These are phyloP conservation scores for Aspergillus alliaceus DNA, from an alignment of 2,329 filamentous ascomycete genomes.

Conservation along the genomic window DNA sequence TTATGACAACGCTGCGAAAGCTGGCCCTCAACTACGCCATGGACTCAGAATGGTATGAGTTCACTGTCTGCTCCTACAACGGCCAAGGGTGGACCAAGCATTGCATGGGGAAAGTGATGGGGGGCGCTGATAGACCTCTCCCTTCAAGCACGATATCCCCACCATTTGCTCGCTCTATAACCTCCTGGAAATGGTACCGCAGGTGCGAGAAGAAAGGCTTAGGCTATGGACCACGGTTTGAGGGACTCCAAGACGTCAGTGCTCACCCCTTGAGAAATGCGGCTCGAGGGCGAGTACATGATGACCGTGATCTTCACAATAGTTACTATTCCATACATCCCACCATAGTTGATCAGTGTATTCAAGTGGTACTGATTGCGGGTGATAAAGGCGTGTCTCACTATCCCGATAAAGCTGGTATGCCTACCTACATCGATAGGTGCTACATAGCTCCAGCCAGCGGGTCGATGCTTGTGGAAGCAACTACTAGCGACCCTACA, in stretches of 20 bases:
- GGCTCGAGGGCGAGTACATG: conserved; percentile 1
- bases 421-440: conserved; percentile 1
- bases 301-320: neutral
- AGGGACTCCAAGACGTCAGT: conserved; percentile 5
- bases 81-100: conserved; percentile 9
- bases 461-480: neutral
- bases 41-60: conserved; percentile 12
- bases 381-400: conserved; percentile 3
- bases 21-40: neutral
- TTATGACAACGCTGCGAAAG: conserved; percentile 3
- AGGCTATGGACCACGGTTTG: conserved; percentile 6
- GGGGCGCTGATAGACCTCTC: neutral
- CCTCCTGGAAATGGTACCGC: conserved; percentile 8
- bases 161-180: conserved; percentile 1
- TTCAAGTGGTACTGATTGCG: conserved; percentile 9
- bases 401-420: neutral
- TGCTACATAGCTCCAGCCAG: neutral
- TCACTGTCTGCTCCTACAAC: conserved; percentile 7
- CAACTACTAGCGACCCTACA: neutral
- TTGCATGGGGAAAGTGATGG: conserved; percentile 6
- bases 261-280: conserved; percentile 2
- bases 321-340: conserved; percentile 9
- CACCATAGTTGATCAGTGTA: conserved; percentile 9
- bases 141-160: neutral
- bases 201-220: conserved; percentile 3